Conservation (phyloP, 331 rosid species). For the Arachis monticola region DNA sequence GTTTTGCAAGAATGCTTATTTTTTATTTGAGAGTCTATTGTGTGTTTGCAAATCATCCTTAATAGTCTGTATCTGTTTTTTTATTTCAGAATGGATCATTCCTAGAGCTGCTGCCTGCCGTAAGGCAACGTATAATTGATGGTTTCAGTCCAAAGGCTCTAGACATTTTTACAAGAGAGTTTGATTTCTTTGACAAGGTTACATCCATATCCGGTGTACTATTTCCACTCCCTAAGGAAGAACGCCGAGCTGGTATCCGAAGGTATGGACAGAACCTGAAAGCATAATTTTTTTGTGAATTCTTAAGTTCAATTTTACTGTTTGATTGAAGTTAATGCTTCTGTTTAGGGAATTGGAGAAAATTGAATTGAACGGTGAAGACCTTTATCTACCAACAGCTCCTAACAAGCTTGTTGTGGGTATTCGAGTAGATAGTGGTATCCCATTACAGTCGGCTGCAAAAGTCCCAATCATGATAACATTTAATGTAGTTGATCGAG, state of each 20-base stretch:
- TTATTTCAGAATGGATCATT: slow-evolving; percentile 79
- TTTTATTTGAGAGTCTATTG: slow-evolving; percentile 1
- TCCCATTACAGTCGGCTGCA: slow-evolving; percentile 97
- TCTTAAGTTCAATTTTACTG: slow-evolving; percentile 8
- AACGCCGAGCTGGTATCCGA: slow-evolving; percentile 89
- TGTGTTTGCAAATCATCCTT: slow-evolving; percentile 13
- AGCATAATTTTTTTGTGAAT: slow-evolving; percentile 33
- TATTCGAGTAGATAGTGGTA: slow-evolving; percentile 92
- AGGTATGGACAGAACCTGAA: slow-evolving; percentile 52
- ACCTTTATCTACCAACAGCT: slow-evolving; percentile 94
- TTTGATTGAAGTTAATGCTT: slow-evolving; percentile 27
- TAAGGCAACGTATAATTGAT: slow-evolving; percentile 81
- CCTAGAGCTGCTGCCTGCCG: slow-evolving; percentile 77
- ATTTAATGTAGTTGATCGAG: slow-evolving; percentile 82
- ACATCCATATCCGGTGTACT: slow-evolving; percentile 95
- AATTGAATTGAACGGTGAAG: slow-evolving; percentile 86
- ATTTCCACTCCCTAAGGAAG: slow-evolving; percentile 84
- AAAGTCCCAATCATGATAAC: slow-evolving; percentile 98
- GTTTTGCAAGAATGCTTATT: background rate
- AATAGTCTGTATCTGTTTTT: slow-evolving; percentile 29
- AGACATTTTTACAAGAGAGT: slow-evolving; percentile 82
- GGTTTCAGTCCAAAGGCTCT: slow-evolving; percentile 79
- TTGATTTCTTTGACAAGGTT: slow-evolving; percentile 98
- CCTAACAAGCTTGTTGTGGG: slow-evolving; percentile 86
- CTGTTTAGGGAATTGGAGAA: slow-evolving; percentile 84